Evolutionary conservation across 768 basidiomycete genomes (phyloP).

Genomic region (Suillus americanus): DNA sequence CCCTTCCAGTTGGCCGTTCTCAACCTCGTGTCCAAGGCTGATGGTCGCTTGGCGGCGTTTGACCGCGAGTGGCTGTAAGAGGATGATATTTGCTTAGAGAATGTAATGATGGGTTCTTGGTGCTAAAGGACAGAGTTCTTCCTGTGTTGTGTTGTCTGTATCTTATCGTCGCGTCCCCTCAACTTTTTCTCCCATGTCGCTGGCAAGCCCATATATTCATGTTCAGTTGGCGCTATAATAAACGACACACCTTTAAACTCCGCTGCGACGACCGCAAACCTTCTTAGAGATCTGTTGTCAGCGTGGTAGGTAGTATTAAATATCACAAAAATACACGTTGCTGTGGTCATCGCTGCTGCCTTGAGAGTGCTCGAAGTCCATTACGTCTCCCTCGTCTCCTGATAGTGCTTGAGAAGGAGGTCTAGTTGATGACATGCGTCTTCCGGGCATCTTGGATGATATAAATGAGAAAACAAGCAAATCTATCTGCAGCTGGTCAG

Average conservation of each 20-base stretch:
- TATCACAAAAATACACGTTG: slow-evolving; percentile 21
- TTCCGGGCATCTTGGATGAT: slow-evolving; percentile 2
- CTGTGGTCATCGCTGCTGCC: slow-evolving; percentile 24
- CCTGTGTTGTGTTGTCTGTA: slow-evolving; percentile 21
- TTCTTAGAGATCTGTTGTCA: slow-evolving; percentile 10
- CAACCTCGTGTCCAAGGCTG: slow-evolving; percentile 19
- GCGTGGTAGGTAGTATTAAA: background rate
- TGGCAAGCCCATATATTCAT: slow-evolving; percentile 10
- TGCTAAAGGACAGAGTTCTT: slow-evolving; percentile 15
- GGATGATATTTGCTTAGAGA: background rate
- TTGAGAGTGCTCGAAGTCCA: slow-evolving; percentile 17
- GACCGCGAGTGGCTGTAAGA: slow-evolving; percentile 25
- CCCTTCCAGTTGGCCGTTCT: slow-evolving; percentile 24
- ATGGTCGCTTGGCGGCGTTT: slow-evolving; percentile 27
- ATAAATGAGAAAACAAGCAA: background rate
- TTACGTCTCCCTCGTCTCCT: slow-evolving; percentile 12
- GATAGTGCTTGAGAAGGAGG: background rate
- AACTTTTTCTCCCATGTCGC: slow-evolving; percentile 35
- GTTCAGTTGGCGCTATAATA: background rate
- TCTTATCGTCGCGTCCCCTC: slow-evolving; percentile 20
- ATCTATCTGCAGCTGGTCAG: no score
- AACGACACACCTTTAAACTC: slow-evolving; percentile 27
- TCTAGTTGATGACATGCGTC: slow-evolving; percentile 12
- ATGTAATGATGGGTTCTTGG: background rate
- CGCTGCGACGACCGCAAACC: slow-evolving; percentile 28